These are phyloP conservation scores for Chlorella vulgaris DNA, from an alignment of 139 green algal genomes.

Conservation along the genomic window DNA sequence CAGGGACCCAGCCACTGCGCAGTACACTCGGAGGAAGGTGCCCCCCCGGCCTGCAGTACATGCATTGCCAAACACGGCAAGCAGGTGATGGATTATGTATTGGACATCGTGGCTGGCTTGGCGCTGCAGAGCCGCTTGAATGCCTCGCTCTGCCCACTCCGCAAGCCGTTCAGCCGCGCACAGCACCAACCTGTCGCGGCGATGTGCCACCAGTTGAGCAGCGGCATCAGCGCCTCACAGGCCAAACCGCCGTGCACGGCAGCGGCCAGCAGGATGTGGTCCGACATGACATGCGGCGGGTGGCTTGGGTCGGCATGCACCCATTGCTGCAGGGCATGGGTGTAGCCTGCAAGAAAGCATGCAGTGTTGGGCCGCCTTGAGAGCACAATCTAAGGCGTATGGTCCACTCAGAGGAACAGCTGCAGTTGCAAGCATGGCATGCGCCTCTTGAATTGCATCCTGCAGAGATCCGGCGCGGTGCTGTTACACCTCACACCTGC, in stretches of 20 bases:
- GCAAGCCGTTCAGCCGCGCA: background rate
- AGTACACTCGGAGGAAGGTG: constrained; percentile 9
- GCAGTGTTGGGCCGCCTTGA: no score
- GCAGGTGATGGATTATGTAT: no score
- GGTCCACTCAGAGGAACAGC: no score
- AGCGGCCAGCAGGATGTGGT: constrained; percentile 46
- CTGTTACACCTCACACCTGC: background rate
- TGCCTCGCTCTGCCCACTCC: no score
- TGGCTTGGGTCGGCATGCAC: constrained; percentile 11
- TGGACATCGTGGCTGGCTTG: constrained; percentile 3
- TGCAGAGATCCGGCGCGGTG: background rate
- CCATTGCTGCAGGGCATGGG: constrained; percentile 1
- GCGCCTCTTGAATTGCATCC: background rate
- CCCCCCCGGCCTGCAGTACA: background rate
- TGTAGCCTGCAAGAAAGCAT: constrained; percentile 11
- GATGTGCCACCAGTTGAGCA: constrained; percentile 12
- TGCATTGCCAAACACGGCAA: background rate
- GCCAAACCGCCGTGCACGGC: constrained; percentile 27
- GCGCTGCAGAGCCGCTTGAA: no score
- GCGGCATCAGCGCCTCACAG: constrained; percentile 25
- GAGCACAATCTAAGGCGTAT: no score
- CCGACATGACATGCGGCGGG: constrained; percentile 44
- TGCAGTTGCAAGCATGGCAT: no score
- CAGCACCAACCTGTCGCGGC: background rate
- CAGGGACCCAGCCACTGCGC: constrained; percentile 2